Evolutionary conservation across 1,284 basidiomycete species (phyloP).

Genomic region (Neonothopanus nambi): DNA sequence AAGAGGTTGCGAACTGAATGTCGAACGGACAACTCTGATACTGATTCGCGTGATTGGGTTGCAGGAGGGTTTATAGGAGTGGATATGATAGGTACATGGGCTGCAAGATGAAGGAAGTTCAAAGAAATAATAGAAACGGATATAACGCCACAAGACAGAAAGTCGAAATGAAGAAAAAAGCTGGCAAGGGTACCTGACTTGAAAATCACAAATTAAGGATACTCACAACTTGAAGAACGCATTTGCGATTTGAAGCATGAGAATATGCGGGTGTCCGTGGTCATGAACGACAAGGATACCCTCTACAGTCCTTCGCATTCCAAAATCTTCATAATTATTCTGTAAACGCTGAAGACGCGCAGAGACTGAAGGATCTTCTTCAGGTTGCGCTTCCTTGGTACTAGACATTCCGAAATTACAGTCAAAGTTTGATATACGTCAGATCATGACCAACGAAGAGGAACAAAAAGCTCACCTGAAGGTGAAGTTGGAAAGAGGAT

Average conservation of each 20-base stretch:
- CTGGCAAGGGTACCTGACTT: not conserved
- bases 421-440: not conserved
- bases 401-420: conserved; percentile 36
- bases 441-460: not conserved
- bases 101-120: no score
- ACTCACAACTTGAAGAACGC: conserved; percentile 97
- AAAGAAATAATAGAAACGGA: no score
- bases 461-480: conserved; percentile 53
- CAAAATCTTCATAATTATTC: conserved; percentile 96
- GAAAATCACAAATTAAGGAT: not conserved
- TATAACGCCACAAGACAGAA: no score
- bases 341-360: conserved; percentile 87
- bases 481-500: conserved; percentile 86
- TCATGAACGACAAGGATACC: conserved; percentile 96
- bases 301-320: conserved; percentile 92
- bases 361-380: conserved; percentile 94
- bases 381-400: conserved; percentile 92
- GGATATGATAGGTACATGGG: no score
- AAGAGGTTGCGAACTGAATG: no score
- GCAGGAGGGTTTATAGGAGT: no score
- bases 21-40: no score
- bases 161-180: not conserved
- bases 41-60: no score
- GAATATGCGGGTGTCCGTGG: conserved; percentile 91
- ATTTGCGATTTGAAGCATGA: conserved; percentile 98